These are phyloP conservation scores for Casuarina equisetifolia DNA, from an alignment of 306 rosid genomes.

Conservation along the genomic window DNA sequence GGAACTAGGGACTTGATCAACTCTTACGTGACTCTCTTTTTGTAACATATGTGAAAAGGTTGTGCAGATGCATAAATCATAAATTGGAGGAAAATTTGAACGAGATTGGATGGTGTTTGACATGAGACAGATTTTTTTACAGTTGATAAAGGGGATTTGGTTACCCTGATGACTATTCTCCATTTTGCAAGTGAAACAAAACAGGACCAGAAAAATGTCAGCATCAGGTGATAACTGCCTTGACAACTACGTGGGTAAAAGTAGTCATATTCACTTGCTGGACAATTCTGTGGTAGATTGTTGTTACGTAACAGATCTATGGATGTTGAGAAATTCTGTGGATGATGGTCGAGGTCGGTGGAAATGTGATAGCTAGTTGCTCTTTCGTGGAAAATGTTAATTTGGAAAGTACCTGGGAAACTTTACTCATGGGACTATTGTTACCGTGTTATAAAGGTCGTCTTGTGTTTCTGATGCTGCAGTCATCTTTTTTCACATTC, in stretches of 20 bases:
- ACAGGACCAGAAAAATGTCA: neutral
- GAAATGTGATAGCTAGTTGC: neutral
- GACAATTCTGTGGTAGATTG: too few species aligned
- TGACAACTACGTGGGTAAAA: too few species aligned
- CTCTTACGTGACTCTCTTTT: neutral
- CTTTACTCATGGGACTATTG: too few species aligned
- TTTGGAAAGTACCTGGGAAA: too few species aligned
- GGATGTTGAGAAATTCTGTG: too few species aligned
- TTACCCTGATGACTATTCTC: neutral
- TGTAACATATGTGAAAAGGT: neutral
- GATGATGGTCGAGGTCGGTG: neutral
- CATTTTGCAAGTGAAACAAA: neutral
- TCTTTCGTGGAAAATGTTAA: neutral
- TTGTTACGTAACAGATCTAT: too few species aligned
- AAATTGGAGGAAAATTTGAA: neutral
- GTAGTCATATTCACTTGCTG: too few species aligned
- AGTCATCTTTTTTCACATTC: too few species aligned
- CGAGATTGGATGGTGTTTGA: neutral
- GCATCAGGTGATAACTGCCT: too few species aligned
- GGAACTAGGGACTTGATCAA: neutral
- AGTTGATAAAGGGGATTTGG: neutral
- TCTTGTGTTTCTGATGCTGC: too few species aligned
- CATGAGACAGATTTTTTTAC: too few species aligned
- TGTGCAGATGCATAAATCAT: neutral
- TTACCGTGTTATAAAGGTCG: too few species aligned